phyloP scores from a whole-genome alignment of 768 basidiomycete genomes.

The Lactarius deliciosus region DNA sequence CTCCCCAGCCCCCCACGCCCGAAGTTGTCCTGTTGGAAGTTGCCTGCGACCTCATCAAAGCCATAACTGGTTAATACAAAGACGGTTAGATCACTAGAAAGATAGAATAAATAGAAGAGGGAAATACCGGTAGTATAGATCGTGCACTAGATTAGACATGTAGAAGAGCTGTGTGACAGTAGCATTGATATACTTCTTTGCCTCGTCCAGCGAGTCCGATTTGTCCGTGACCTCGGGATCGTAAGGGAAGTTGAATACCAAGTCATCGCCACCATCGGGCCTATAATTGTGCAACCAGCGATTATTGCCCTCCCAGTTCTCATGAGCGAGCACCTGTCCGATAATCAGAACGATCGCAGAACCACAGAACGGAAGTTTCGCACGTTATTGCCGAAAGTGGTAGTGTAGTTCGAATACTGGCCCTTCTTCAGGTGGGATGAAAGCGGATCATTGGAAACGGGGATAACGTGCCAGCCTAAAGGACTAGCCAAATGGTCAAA shows the following conservation, averaged over 20 bases:
- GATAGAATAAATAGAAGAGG: neutral
- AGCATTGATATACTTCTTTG: conserved; percentile 80
- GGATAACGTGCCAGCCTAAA: conserved; percentile 88
- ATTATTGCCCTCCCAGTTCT: conserved; percentile 80
- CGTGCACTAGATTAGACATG: conserved; percentile 77
- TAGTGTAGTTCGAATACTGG: conserved; percentile 57
- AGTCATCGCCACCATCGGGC: conserved; percentile 58
- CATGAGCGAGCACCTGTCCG: conserved; percentile 79
- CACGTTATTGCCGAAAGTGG: conserved; percentile 87
- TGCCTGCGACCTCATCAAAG: conserved; percentile 87
- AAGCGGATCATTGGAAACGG: conserved; percentile 65
- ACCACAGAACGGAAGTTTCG: conserved; percentile 24
- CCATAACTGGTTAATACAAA: conserved; percentile 58
- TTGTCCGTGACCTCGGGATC: conserved; percentile 58
- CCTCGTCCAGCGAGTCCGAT: conserved; percentile 62
- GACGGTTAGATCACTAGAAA: neutral
- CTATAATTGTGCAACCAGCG: conserved; percentile 72
- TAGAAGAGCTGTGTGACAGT: conserved; percentile 90
- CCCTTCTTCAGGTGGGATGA: conserved; percentile 31
- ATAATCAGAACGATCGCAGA: neutral
- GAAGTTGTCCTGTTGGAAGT: conserved; percentile 99
- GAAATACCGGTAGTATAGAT: conserved; percentile 68
- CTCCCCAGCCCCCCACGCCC: conserved; percentile 82
- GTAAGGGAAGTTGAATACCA: conserved; percentile 74
- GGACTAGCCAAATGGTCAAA: conserved; percentile 81